Conservation (phyloP, 306 rosid genomes). For the Sechiopsis laciniata region DNA sequence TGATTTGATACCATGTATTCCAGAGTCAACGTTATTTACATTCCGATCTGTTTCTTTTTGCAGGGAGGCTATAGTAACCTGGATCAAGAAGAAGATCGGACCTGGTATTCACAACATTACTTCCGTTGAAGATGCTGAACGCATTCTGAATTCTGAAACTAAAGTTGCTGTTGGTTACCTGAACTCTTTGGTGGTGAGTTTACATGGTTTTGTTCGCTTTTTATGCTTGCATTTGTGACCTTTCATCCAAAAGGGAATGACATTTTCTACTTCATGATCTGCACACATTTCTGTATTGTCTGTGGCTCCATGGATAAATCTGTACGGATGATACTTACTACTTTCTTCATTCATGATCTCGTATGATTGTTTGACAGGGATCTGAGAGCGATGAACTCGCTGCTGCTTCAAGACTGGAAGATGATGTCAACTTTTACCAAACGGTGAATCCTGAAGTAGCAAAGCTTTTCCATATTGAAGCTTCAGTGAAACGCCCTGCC, state of each 20-base stretch:
- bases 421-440: slow-evolving; percentile 87
- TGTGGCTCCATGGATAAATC: not conserved
- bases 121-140: slow-evolving; percentile 65
- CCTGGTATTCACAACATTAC: slow-evolving; percentile 81
- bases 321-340: not conserved
- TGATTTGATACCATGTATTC: not conserved
- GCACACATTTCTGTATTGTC: not conserved
- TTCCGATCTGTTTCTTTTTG: slow-evolving; percentile 10
- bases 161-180: slow-evolving; percentile 82
- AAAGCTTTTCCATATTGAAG: slow-evolving; percentile 74
- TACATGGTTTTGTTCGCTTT: not conserved
- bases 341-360: slow-evolving; percentile 18
- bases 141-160: slow-evolving; percentile 55
- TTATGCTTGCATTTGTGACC: not conserved
- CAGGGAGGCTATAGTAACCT: slow-evolving; percentile 78
- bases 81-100: slow-evolving; percentile 96
- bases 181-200: slow-evolving; percentile 81
- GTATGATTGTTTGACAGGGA: slow-evolving; percentile 49
- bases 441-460: slow-evolving; percentile 82
- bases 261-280: slow-evolving; percentile 12
- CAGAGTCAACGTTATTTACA: not conserved
- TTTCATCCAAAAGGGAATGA: not conserved
- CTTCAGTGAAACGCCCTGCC: slow-evolving; percentile 79
- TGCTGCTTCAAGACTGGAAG: slow-evolving; percentile 87
- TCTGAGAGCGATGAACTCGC: slow-evolving; percentile 87